phyloP scores from a whole-genome alignment of 2,329 filamentous ascomycete genomes.

The Reticulascus tulasneorum region DNA sequence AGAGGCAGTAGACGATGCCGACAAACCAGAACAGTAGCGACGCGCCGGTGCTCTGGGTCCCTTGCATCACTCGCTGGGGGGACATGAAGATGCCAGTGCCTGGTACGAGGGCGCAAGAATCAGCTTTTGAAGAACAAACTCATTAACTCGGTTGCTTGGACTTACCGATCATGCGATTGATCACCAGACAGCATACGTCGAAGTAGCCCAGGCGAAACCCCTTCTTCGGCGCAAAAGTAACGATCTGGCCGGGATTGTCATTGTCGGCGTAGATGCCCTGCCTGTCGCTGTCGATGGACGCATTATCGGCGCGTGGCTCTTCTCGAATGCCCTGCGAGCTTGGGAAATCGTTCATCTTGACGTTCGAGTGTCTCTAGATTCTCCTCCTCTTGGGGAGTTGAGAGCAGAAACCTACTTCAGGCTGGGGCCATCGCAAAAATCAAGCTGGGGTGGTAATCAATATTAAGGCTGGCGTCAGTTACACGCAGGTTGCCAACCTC shows the following conservation, averaged over 20 bases:
- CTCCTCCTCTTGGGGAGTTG: no score
- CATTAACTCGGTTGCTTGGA: neutral
- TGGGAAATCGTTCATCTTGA: constrained; percentile 24
- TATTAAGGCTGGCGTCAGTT: no score
- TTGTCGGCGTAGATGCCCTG: constrained; percentile 8
- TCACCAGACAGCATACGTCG: constrained; percentile 29
- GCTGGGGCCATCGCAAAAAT: no score
- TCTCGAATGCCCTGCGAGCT: constrained; percentile 13
- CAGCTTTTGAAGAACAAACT: neutral
- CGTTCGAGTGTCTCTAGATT: no score
- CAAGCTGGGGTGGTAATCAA: no score
- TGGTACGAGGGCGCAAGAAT: constrained; percentile 7
- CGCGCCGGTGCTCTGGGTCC: constrained; percentile 26
- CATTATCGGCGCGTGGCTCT: constrained; percentile 5
- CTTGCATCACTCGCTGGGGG: constrained; percentile 26
- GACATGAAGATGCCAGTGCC: constrained; percentile 34
- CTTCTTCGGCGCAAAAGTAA: constrained; percentile 29
- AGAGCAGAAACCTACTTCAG: no score
- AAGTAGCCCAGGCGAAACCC: constrained; percentile 30
- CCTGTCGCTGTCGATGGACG: constrained; percentile 17
- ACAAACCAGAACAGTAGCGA: constrained; percentile 36
- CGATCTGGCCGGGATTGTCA: constrained; percentile 18
- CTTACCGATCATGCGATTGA: constrained; percentile 34
- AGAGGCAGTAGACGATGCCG: constrained; percentile 32
- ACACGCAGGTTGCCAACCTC: no score